A percentile compares a stretch with the other conserved stretches of the same genome.
phyloP scores from a whole-genome alignment of 345 rosid genomes.

The Angophora floribunda region DNA sequence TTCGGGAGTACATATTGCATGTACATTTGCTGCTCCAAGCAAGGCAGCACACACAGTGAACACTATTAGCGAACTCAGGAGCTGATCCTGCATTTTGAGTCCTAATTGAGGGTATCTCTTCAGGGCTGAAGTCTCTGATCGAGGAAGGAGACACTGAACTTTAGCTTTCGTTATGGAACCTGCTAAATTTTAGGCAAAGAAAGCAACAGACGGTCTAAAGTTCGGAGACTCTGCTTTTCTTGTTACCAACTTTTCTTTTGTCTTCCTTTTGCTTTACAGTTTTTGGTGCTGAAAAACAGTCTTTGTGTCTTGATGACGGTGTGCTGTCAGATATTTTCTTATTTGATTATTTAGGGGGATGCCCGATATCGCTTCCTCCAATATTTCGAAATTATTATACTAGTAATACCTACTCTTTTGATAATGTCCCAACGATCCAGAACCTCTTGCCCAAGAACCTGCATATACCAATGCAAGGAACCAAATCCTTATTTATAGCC shows the following conservation, averaged over 20 bases:
- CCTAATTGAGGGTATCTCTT: slow-evolving; percentile 1
- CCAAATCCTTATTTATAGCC: not conserved
- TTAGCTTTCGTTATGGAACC: not conserved
- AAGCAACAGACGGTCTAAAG: not conserved
- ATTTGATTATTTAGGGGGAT: not conserved
- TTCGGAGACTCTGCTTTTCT: not conserved
- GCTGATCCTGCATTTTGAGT: slow-evolving; percentile 19
- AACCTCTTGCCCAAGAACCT: not conserved
- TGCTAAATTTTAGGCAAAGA: not conserved
- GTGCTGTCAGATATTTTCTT: not conserved
- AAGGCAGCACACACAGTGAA: not conserved
- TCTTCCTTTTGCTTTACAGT: not conserved
- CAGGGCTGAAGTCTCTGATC: not conserved
- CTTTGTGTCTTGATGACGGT: not conserved
- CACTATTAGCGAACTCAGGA: slow-evolving; percentile 7
- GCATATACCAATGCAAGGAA: not conserved
- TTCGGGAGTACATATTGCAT: slow-evolving; percentile 12
- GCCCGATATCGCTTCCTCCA: not conserved
- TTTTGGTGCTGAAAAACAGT: not conserved
- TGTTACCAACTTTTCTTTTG: not conserved
- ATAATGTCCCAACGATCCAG: slow-evolving; percentile 2
- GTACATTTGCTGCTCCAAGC: not conserved
- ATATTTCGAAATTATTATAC: not conserved
- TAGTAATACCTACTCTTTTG: not conserved
- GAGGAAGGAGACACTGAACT: not conserved